Evolutionary conservation across 2,329 filamentous ascomycete species (phyloP), one percentile per base, ranked within the genome.

Genomic region (Ophiocordyceps camponoti-floridani): DNA sequence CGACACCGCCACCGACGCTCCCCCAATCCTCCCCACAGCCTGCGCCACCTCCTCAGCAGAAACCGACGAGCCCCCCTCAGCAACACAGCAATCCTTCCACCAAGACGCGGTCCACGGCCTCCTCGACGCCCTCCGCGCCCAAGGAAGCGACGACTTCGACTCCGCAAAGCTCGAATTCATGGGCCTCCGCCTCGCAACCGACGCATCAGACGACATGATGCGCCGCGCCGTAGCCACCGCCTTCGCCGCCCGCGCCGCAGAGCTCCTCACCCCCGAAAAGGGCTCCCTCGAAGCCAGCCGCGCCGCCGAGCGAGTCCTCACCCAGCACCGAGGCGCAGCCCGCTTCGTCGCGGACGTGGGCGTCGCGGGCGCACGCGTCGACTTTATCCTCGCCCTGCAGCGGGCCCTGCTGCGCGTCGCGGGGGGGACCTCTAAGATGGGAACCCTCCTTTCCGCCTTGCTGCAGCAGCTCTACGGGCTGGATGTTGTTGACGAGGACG

Each of bases 401-500:
- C 78, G 77, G 50, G 87, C 94, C 48, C 73, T 94, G 13, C 69
- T 75, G 28, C 75, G 78, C 4, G 33, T 40, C 10, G 13, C 18
- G 19, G 19, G 18, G 46, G 68, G 70, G 42, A 79, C 48, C 79
- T 77, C 4, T 73, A 68, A 35, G 71, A 74, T 46, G 51, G 72
- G 73, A 12, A 81, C 55, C 62, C 72, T 95, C 10, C 71, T 96
- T 31, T 72, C 88, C 4, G 84, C 80, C 37, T 67, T 86, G 53
- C 74, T 86, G 52, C 91, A 93, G 64, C 84, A 87, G 60, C 68
- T 96, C 44, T 93, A 94, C 58, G 77, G 83, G 51, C 63, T 83
- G 43, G 91, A 96, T 51, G 72, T 94, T 14, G 64, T 95, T 1
- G 86, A 94, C 58, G 86, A 94, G 56, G 88, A 95, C 40, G 87